A percentile compares a stretch with the other conserved stretches of the same genome.
phyloP scores from a whole-genome alignment of 352 stramenopile species.

The Discostella stelligera region DNA sequence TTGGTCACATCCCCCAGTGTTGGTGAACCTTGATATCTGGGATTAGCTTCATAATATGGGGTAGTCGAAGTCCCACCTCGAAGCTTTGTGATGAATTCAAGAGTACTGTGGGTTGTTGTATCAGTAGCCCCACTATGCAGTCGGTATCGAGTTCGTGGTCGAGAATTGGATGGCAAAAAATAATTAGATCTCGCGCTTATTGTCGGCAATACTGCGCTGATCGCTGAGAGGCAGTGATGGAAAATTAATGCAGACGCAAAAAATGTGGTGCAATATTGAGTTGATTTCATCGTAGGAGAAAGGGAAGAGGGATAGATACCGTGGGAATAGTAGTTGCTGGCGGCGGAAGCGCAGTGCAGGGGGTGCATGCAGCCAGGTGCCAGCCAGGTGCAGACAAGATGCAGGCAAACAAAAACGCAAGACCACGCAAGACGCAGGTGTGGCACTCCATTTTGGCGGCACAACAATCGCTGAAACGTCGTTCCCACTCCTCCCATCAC shows the following conservation, averaged over 20 bases:
- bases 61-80: slow-evolving; percentile 7
- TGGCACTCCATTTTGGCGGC: no score
- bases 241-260: not conserved
- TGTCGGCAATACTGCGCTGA: not conserved
- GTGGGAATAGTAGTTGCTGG: no score
- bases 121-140: no score
- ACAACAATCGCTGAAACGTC: no score
- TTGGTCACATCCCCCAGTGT: slow-evolving; percentile 40
- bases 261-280: not conserved
- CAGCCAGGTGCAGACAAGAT: no score
- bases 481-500: no score
- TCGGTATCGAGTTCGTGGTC: not conserved
- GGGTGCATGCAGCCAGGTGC: no score
- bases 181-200: not conserved
- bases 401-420: no score
- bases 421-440: no score
- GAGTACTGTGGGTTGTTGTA: not conserved
- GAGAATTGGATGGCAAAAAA: not conserved
- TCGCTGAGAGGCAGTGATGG: not conserved
- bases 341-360: no score
- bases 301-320: not conserved
- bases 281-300: not conserved
- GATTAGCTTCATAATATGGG: slow-evolving; percentile 29
- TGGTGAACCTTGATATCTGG: slow-evolving; percentile 20
- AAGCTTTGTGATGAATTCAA: slow-evolving; percentile 10